Conservation (phyloP, 495 filamentous ascomycete genomes). For the Podospora pseudoanserina region DNA sequence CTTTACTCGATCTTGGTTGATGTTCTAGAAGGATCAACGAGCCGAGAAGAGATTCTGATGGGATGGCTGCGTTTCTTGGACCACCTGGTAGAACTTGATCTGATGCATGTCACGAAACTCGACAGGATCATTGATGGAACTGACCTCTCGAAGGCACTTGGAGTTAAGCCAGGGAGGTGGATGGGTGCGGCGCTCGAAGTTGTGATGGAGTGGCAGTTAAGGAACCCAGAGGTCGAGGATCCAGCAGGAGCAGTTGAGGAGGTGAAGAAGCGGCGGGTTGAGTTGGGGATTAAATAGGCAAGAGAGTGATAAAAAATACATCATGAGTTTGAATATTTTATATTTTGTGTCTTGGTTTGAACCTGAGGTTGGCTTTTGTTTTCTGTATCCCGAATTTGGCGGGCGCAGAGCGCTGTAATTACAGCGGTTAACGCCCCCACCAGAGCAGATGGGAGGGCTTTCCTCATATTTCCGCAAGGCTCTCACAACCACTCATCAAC, state of each 20-base stretch:
- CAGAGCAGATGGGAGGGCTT: not conserved
- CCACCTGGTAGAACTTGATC: conserved; percentile 49
- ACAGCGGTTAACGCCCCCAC: not conserved
- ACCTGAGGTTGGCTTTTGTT: not conserved
- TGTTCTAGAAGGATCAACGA: conserved; percentile 37
- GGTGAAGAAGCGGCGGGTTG: conserved; percentile 50
- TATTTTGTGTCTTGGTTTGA: not conserved
- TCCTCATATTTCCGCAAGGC: not conserved
- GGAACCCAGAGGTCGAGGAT: conserved; percentile 63
- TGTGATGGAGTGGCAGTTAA: conserved; percentile 79
- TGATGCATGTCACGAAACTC: conserved; percentile 49
- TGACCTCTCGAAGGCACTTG: conserved; percentile 58
- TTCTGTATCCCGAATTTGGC: not conserved
- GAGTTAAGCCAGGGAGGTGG: conserved; percentile 69
- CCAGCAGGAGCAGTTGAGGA: conserved; percentile 62
- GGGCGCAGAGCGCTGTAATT: not conserved
- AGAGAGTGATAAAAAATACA: not conserved
- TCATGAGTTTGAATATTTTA: not conserved
- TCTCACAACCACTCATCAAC: not conserved
- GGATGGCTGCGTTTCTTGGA: conserved; percentile 56
- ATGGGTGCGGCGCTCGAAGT: conserved; percentile 67
- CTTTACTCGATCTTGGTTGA: conserved; percentile 69
- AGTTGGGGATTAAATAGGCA: conserved; percentile 49
- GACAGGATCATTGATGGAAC: conserved; percentile 64
- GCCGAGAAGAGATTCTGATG: conserved; percentile 35